Evolutionary conservation across 2,329 filamentous ascomycete genomes (phyloP).

Genomic region (Rosellinia necatrix): DNA sequence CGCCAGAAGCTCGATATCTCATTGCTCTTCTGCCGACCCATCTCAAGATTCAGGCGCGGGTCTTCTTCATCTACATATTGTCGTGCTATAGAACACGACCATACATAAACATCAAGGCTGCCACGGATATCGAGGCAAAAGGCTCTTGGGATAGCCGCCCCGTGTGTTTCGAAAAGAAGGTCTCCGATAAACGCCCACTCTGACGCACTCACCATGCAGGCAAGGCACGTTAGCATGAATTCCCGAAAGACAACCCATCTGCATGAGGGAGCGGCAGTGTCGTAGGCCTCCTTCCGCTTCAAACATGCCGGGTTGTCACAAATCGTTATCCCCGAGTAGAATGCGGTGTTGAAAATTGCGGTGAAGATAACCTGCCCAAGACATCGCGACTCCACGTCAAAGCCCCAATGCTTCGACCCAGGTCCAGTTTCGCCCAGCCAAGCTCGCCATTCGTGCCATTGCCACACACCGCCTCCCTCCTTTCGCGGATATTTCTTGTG

Average conservation of each 20-base stretch:
- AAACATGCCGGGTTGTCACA: conserved; percentile 1
- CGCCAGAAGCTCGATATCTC: conserved; percentile 6
- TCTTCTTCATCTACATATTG: neutral
- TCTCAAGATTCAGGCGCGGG: neutral
- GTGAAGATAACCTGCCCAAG: conserved; percentile 1
- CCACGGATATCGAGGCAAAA: conserved; percentile 1
- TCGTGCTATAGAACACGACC: neutral
- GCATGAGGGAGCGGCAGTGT: neutral
- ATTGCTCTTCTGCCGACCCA: conserved; percentile 2
- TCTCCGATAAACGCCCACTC: neutral
- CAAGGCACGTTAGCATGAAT: conserved; percentile 3
- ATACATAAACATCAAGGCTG: conserved; percentile 2
- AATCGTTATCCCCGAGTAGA: neutral
- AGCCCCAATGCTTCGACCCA: neutral
- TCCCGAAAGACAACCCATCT: conserved; percentile 1
- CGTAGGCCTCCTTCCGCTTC: conserved; percentile 1
- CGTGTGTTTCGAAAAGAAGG: neutral
- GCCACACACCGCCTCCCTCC: neutral
- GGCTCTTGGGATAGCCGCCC: neutral
- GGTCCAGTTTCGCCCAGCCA: neutral
- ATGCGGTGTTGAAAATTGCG: neutral
- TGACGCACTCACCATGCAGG: neutral
- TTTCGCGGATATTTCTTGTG: neutral
- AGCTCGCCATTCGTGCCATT: too few species aligned
- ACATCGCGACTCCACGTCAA: neutral